Evolutionary conservation across 129 eudicot species (phyloP).

Genomic region (Lactuca saligna): DNA sequence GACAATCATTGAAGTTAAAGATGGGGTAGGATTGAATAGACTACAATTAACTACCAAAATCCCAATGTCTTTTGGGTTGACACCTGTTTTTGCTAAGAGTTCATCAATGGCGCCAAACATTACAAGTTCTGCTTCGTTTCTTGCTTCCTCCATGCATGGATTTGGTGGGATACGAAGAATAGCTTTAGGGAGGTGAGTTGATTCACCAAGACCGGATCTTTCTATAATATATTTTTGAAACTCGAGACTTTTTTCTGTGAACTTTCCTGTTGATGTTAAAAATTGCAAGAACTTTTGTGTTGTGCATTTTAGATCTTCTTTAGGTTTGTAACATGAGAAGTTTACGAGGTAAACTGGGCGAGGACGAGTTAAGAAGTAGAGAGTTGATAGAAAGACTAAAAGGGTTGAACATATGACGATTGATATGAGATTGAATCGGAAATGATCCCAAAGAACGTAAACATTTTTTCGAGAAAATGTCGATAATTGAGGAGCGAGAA

Average conservation of each 20-base stretch:
- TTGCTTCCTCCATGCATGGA: conserved; percentile 84
- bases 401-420: conserved; percentile 66
- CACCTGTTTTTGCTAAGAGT: conserved; percentile 58
- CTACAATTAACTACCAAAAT: conserved; percentile 83
- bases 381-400: conserved; percentile 66
- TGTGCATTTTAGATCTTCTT: conserved; percentile 70
- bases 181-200: conserved; percentile 79
- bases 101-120: conserved; percentile 92
- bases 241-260: conserved; percentile 53
- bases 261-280: conserved; percentile 51
- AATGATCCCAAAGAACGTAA: conserved; percentile 68
- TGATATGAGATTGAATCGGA: conserved; percentile 67
- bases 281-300: conserved; percentile 77
- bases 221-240: conserved; percentile 80
- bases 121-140: conserved; percentile 76
- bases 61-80: conserved; percentile 83
- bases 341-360: conserved; percentile 76
- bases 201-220: conserved; percentile 84
- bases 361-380: conserved; percentile 76
- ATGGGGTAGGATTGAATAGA: conserved; percentile 81
- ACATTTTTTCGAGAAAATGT: conserved; percentile 64
- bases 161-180: conserved; percentile 71
- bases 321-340: conserved; percentile 84
- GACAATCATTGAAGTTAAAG: conserved; percentile 72
- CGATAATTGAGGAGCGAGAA: conserved; percentile 73